Conservation (phyloP, 805 yeast species). For the Metschnikowia cubensis region DNA sequence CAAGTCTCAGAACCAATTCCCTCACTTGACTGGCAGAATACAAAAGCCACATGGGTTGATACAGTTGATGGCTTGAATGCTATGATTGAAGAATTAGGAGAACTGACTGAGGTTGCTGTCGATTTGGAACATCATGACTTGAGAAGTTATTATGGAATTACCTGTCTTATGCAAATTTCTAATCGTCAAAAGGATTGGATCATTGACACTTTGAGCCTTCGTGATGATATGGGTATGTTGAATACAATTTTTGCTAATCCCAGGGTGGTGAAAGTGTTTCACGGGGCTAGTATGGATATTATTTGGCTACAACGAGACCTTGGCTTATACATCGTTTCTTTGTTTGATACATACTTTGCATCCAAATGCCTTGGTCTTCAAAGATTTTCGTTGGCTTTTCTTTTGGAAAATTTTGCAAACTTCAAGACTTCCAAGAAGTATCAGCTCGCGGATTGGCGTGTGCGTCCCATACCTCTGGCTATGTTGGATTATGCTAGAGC, state of each 20-base stretch:
- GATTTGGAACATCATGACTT: conserved; percentile 96
- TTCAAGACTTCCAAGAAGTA: conserved; percentile 91
- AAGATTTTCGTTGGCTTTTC: conserved; percentile 76
- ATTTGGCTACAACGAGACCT: conserved; percentile 95
- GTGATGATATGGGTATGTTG: conserved; percentile 64
- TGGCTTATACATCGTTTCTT: conserved; percentile 82
- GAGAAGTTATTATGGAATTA: conserved; percentile 85
- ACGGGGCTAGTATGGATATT: conserved; percentile 96
- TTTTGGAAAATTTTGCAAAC: conserved; percentile 73
- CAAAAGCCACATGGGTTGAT: conserved; percentile 72
- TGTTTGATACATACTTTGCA: conserved; percentile 93
- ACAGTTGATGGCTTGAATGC: conserved; percentile 44
- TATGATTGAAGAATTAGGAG: conserved; percentile 53
- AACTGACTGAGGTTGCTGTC: conserved; percentile 69
- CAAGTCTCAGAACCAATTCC: conserved; percentile 40
- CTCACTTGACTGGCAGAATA: conserved; percentile 60
- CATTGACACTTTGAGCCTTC: conserved; percentile 74
- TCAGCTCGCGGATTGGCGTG: conserved; percentile 95
- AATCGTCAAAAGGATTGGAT: conserved; percentile 79
- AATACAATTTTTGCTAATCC: conserved; percentile 84
- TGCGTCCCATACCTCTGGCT: conserved; percentile 72
- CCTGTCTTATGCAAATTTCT: conserved; percentile 90
- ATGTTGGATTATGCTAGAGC: conserved; percentile 88
- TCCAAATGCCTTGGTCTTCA: conserved; percentile 76
- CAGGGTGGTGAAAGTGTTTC: conserved; percentile 76